Evolutionary conservation across 495 filamentous ascomycete genomes (phyloP).

Genomic region (Massariosphaeria phaeospora): DNA sequence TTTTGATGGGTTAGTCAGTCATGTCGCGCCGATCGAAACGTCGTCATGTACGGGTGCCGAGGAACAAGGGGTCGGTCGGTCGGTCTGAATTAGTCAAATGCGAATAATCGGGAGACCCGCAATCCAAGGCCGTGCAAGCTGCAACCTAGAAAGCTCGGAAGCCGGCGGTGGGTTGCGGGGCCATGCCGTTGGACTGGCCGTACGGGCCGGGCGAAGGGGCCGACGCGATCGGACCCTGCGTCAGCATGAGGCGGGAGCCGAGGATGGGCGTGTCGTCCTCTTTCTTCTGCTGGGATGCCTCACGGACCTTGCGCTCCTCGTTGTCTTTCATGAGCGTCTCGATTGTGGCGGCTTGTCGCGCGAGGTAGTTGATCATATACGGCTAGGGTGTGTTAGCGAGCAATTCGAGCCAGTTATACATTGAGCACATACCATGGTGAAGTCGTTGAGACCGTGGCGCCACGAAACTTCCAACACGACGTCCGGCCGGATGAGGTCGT

Average conservation of each 20-base stretch:
- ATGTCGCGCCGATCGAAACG: too few relatives aligned
- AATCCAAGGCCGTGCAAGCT: not conserved
- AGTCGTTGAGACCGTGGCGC: constrained; percentile 91
- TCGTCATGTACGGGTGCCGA: too few relatives aligned
- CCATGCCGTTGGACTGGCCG: constrained; percentile 41
- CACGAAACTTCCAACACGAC: constrained; percentile 94
- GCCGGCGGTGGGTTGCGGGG: constrained; percentile 41
- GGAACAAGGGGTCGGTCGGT: too few relatives aligned
- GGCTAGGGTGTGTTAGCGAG: constrained; percentile 46
- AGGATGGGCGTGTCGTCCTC: constrained; percentile 94
- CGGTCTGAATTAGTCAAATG: too few relatives aligned
- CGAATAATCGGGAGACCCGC: too few relatives aligned
- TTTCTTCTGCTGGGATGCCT: constrained; percentile 77
- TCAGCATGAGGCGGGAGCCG: constrained; percentile 90
- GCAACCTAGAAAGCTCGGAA: constrained; percentile 37
- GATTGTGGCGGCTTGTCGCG: constrained; percentile 82
- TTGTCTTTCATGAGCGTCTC: constrained; percentile 88
- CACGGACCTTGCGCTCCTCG: constrained; percentile 88
- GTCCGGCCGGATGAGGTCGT: constrained; percentile 90
- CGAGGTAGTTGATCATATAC: constrained; percentile 97
- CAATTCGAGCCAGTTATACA: constrained; percentile 2
- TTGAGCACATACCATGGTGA: constrained; percentile 65
- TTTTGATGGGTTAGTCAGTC: too few relatives aligned
- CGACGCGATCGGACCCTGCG: constrained; percentile 68
- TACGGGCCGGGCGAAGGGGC: constrained; percentile 49